A percentile compares a stretch with the other conserved stretches of the same genome.
Evolutionary conservation across 306 rosid genomes (phyloP).

Genomic region (Pyrus pyrifolia): DNA sequence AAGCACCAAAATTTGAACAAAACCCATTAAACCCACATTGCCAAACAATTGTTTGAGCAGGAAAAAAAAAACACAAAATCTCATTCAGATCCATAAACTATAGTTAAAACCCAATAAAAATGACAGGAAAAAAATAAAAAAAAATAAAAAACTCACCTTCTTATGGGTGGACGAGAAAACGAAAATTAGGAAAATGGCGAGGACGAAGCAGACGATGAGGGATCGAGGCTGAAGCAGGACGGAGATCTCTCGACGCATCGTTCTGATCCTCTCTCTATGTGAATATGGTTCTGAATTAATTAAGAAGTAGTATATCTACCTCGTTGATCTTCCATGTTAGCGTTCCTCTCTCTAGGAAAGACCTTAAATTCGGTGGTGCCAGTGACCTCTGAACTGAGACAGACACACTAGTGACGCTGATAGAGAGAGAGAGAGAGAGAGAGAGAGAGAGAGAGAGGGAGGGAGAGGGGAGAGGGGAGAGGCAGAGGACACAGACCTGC

Average conservation of each 20-base stretch:
- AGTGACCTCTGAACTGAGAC: neutral
- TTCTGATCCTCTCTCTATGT: neutral
- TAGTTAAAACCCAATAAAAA: neutral
- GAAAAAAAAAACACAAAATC: neutral
- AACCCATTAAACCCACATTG: neutral
- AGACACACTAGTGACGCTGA: neutral
- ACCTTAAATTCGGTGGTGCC: conserved; percentile 4
- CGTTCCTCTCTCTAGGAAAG: neutral
- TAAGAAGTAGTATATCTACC: neutral
- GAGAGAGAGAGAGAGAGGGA: no score
- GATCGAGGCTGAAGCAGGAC: conserved; percentile 46
- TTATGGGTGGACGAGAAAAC: conserved; percentile 25
- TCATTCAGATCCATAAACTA: conserved; percentile 14
- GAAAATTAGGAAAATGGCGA: conserved; percentile 36
- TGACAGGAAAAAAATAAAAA: neutral
- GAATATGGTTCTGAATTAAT: neutral
- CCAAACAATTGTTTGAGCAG: neutral
- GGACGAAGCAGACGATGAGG: conserved; percentile 37
- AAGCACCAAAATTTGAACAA: neutral
- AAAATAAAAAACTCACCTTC: conserved; percentile 8
- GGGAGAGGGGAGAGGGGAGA: neutral
- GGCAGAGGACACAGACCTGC: neutral
- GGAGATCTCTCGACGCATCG: conserved; percentile 55
- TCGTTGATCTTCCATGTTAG: conserved; percentile 6
- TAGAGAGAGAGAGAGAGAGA: neutral